Percentiles rank a stretch among this genome's conserved stretches.
Conservation (phyloP, 768 basidiomycete genomes). For the Holtermanniella nyarrowii region DNA sequence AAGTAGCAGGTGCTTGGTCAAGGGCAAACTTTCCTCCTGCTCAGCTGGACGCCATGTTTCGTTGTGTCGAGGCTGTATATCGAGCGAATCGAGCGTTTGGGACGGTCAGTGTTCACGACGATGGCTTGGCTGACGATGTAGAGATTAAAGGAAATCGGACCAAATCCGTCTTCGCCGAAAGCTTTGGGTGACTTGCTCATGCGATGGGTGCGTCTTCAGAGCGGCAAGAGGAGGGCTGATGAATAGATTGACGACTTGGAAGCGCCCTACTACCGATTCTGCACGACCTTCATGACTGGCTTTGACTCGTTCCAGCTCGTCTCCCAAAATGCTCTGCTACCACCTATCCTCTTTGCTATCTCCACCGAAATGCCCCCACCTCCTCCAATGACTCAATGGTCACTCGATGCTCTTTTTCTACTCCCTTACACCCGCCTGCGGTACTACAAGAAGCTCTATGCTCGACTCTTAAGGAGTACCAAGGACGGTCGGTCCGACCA, state of each 20-base stretch:
- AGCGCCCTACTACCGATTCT: conserved; percentile 72
- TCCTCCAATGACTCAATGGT: conserved; percentile 50
- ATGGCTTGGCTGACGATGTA: conserved; percentile 31
- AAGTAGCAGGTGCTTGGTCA: conserved; percentile 97
- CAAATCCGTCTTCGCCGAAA: conserved; percentile 83
- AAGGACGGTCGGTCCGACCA: conserved; percentile 79
- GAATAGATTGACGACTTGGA: conserved; percentile 81
- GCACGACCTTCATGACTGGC: conserved; percentile 57
- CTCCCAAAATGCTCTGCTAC: conserved; percentile 61
- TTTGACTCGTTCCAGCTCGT: conserved; percentile 81
- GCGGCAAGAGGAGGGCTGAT: neutral
- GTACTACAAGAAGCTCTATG: conserved; percentile 88
- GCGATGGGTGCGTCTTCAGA: conserved; percentile 71
- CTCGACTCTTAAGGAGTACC: conserved; percentile 72
- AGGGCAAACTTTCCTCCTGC: conserved; percentile 84
- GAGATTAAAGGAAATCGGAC: conserved; percentile 90
- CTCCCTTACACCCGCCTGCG: conserved; percentile 72
- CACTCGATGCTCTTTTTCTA: conserved; percentile 75
- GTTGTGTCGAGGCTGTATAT: conserved; percentile 83
- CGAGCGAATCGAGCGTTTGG: conserved; percentile 77
- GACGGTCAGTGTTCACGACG: conserved; percentile 46
- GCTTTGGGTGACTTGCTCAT: conserved; percentile 89
- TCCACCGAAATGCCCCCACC: conserved; percentile 58
- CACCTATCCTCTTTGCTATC: conserved; percentile 57
- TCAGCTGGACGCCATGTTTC: conserved; percentile 86